phyloP scores from a whole-genome alignment of 1,139 yeast species.

The Yarrowia galli region DNA sequence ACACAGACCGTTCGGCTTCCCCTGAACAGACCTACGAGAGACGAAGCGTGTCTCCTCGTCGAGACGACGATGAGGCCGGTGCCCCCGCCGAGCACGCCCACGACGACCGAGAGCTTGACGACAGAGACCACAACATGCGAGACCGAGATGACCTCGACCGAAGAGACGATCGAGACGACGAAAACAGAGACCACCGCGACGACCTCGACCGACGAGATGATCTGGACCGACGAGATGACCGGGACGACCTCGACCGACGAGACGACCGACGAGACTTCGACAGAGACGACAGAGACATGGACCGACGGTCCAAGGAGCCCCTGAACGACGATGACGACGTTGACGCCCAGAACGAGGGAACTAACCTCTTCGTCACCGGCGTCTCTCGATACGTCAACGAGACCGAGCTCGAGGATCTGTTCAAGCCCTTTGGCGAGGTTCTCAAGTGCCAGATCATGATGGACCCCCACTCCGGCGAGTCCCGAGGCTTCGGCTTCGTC shows the following conservation, averaged over 20 bases:
- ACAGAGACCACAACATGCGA: constrained; percentile 28
- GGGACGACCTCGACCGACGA: constrained; percentile 40
- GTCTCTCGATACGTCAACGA: constrained; percentile 50
- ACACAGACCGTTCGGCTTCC: constrained; percentile 41
- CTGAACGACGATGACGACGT: constrained; percentile 41
- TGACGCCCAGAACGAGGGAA: constrained; percentile 51
- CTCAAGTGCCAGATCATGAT: constrained; percentile 51
- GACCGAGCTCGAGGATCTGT: constrained; percentile 49
- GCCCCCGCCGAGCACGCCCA: constrained; percentile 36
- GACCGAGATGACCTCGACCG: constrained; percentile 23
- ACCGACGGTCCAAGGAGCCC: constrained; percentile 31
- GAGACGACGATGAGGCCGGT: constrained; percentile 41
- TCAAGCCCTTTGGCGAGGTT: constrained; percentile 50
- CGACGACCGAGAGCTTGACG: constrained; percentile 36
- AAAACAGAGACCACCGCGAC: constrained; percentile 34
- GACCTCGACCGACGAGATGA: constrained; percentile 38
- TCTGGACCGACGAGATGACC: constrained; percentile 22
- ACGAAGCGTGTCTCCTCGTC: constrained; percentile 45
- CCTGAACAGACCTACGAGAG: constrained; percentile 45
- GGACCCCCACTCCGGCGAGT: constrained; percentile 53
- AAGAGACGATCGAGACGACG: constrained; percentile 39
- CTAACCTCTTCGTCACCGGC: constrained; percentile 53
- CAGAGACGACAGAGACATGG: constrained; percentile 30
- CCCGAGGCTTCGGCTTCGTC: constrained; percentile 54
- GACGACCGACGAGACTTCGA: constrained; percentile 34